phyloP scores from a whole-genome alignment of 495 filamentous ascomycete genomes.

The Xylaria longipes region DNA sequence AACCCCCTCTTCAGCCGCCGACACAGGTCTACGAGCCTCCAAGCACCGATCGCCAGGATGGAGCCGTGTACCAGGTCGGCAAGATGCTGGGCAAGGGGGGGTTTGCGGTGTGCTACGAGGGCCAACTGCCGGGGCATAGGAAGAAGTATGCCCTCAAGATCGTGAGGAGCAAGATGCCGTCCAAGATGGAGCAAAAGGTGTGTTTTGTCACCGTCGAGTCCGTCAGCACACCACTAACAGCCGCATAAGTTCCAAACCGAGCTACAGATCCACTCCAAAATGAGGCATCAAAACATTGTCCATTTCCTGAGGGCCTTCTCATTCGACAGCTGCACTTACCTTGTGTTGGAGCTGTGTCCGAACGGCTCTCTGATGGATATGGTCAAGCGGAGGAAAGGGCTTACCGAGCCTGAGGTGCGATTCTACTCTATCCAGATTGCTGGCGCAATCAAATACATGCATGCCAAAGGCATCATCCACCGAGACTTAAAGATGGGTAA shows the following conservation, averaged over 20 bases:
- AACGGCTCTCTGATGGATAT: constrained; percentile 99
- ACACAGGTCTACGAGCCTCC: constrained; percentile 75
- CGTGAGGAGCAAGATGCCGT: constrained; percentile 84
- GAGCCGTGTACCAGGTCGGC: constrained; percentile 83
- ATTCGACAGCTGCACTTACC: constrained; percentile 85
- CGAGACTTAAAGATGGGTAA: constrained; percentile 98
- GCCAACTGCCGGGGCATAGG: constrained; percentile 58
- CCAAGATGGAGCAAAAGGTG: constrained; percentile 88
- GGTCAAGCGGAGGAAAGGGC: constrained; percentile 83
- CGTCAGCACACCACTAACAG: constrained; percentile 43
- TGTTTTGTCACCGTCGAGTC: not conserved
- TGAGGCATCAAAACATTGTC: constrained; percentile 93
- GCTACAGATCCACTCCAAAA: constrained; percentile 96
- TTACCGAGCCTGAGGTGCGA: constrained; percentile 90
- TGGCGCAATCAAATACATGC: constrained; percentile 96
- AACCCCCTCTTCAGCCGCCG: constrained; percentile 80
- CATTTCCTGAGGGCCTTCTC: constrained; percentile 94
- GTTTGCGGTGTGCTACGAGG: constrained; percentile 90
- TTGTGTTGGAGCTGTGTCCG: constrained; percentile 90
- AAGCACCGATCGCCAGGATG: constrained; percentile 64
- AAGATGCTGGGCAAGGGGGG: constrained; percentile 88
- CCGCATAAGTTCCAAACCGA: constrained; percentile 87
- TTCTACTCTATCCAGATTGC: constrained; percentile 92
- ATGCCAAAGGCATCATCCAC: constrained; percentile 92
- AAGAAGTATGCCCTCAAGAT: constrained; percentile 86